Evolutionary conservation across 352 stramenopile species (phyloP), one percentile per base, ranked within the genome.

Genomic region (Phytophthora capsici): DNA sequence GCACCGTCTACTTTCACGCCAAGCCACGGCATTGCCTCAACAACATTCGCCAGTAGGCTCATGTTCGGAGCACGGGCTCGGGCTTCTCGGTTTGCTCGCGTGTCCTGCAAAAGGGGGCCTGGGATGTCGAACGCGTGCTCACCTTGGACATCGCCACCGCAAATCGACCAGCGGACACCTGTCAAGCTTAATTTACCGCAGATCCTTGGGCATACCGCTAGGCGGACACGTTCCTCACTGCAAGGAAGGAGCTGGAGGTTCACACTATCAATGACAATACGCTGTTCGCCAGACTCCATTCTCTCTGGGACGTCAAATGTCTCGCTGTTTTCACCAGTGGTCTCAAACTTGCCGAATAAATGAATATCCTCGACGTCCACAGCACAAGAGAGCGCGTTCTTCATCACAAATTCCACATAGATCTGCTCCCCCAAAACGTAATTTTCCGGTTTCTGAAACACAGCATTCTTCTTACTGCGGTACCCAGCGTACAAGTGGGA

Each of bases 371-470:
- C 80, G 8, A 95, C 80, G 45, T 92, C 84, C 20, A 95, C 87
- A 5, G 86, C 87, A 56, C 85, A 94, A 13, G 86, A 93, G 2
- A 95, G 69, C 9, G 85, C 82, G 51, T 95, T 95, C 57, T 94
- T 93, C 82, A 95, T 91, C 34, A 92, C 78, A 63, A 95, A 94
- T 52, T 95, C 87, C 6, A 95, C 87, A 48, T 93, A 95, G 22
- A 95, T 90, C 50, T 80, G 77, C 51, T 95, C 85, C 1, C 80
- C 80, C 9, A 90, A 52, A 8, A 89, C 79, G 20, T 94, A 94
- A 43, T 86, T 85, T 9, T 80, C 75, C 0, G 84, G 80, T 43
- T 82, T 78, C 25, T 81, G 69, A 17, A 69, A 58, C 5, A 65
- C 43, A 48, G 53, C 62, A 26, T 71, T 73, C 47, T 78, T 82